Percentiles rank a stretch among this genome's conserved stretches.
Evolutionary conservation across 225 moss, liverwort and hornwort species (phyloP).

Genomic region (Ulota crispa): DNA sequence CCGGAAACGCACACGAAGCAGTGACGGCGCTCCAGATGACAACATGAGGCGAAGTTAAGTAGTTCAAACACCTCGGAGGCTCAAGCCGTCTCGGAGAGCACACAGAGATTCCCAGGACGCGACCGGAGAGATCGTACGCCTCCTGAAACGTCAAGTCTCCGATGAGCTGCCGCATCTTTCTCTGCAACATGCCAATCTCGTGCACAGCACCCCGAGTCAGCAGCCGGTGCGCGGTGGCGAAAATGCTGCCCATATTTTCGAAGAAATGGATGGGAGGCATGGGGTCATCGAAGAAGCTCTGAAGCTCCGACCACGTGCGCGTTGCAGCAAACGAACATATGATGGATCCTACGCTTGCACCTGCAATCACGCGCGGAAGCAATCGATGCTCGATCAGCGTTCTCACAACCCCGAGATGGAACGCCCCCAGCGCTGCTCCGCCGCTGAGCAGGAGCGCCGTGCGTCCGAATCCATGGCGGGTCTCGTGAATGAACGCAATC

Average conservation of each 20-base stretch:
- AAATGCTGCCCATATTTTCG: conserved; percentile 98
- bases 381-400: conserved; percentile 92
- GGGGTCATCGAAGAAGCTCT: conserved; percentile 88
- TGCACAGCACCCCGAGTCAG: conserved; percentile 92
- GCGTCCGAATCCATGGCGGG: conserved; percentile 93
- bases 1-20: conserved; percentile 98
- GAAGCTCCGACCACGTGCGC: conserved; percentile 93
- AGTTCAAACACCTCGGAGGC: conserved; percentile 91
- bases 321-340: conserved; percentile 98
- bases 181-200: conserved; percentile 82
- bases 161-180: conserved; percentile 95
- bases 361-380: conserved; percentile 92
- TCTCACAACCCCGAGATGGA: conserved; percentile 93
- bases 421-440: conserved; percentile 92
- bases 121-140: conserved; percentile 94
- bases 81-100: conserved; percentile 91
- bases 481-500: conserved; percentile 91
- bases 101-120: conserved; percentile 94
- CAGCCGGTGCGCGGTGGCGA: conserved; percentile 89
- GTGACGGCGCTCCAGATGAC: conserved; percentile 99
- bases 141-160: conserved; percentile 98
- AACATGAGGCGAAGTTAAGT: conserved; percentile 97
- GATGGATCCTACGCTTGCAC: conserved; percentile 97
- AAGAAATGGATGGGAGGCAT: conserved; percentile 94
- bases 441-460: conserved; percentile 96